Base-by-base conservation (phyloP, 2,329 filamentous ascomycete species). In the Ceratocystiopsis brevicomis region DNA sequence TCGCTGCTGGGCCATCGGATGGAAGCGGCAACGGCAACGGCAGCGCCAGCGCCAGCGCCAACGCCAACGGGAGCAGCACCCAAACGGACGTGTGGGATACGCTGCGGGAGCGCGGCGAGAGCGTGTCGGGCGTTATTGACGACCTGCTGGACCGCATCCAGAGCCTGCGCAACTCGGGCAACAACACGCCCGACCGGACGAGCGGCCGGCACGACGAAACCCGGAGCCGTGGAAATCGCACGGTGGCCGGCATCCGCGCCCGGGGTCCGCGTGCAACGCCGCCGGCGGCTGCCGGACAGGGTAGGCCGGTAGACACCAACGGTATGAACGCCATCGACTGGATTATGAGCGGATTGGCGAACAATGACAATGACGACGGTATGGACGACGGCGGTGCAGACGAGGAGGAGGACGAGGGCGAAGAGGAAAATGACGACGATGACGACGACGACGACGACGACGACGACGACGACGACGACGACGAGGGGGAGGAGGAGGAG, bases 111-210 rank as follows among this genome's bases (percentile, higher is more conserved):
- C 58, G 58, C 21, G 61, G 54, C 41, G 59, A 56, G 37, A 60
- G 54, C 38, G 53, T 59, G n/a, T 57, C 56, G 1, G 58, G 57
- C n/a, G 54, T 58, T 2, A 59, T 63, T 45, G 60, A 57, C 36
- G 61, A 64, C 25, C 45, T 63, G n/a, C 43, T 63, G 1, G 57
- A 54, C 21, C 59, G 53, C 34, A 59, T 63, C 36, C 57, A 59
- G 13, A 59, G 53, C 14, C 51, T 50, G 46, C 56, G 42, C 50
- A 58, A 45, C 55, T 61, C 37, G 53, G 61, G 45, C 15, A 45
- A 21, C 19, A 21, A 21, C 19, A 21, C 19, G 19, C 19, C 19
- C 19, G 19, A 21, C 19, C 19, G 19, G 19, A 21, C 19, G 19
- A 21, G 19, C 19, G 19, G 19, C 4, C 19, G 4, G 19, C 6